Base-by-base conservation (phyloP, 441 rosid species). In the Jatropha podagrica region DNA sequence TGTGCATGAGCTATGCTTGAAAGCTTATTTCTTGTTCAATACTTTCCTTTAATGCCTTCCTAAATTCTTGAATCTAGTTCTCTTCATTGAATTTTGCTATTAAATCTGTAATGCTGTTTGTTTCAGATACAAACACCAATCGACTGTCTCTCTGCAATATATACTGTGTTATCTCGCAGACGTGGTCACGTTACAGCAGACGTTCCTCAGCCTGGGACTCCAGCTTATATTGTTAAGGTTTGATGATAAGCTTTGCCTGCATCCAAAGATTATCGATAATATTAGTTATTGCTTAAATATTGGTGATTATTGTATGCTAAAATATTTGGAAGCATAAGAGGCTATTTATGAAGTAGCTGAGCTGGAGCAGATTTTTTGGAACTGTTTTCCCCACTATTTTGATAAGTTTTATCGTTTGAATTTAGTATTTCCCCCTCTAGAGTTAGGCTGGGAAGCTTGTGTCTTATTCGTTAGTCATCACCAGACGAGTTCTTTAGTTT, bases 141-240 rank as follows among this genome's bases (percentile, higher is more conserved):
- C 41, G 97, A 95, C 75, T 92, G 99, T 84, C 97, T 93, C 42
- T 88, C 97, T 73, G 98, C 98, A 40, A 92, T 95, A 78, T 95
- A 95, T 81, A 95, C 97, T 0, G 99, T 95, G 65, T 78, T 95
- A 73, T 95, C 99, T 59, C 95, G 98, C 49, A 93, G 99, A 78
- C 97, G 98, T 88, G 99, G 99, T 37, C 99, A 95, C 76, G 97
- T 95, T 69, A 95, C 99, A 41, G 94, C 98, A 49, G 97, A 95
- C 84, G 94, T 95, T 80, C 99, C 99, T 80, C 99, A 93, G 83
- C 98, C 99, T 1, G 97, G 99, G 74, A 95, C 98, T 23, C 98
- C 99, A 1, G 92, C 92, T 73, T 95, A 95, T 80, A 93, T 91
- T 71, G 98, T 95, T 64, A 95, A 95, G 98, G 97, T 92, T 63